Percentiles rank a stretch among this genome's conserved stretches.
phyloP scores from a whole-genome alignment of 2,329 filamentous ascomycete species.

The Aureobasidium pullulans region DNA sequence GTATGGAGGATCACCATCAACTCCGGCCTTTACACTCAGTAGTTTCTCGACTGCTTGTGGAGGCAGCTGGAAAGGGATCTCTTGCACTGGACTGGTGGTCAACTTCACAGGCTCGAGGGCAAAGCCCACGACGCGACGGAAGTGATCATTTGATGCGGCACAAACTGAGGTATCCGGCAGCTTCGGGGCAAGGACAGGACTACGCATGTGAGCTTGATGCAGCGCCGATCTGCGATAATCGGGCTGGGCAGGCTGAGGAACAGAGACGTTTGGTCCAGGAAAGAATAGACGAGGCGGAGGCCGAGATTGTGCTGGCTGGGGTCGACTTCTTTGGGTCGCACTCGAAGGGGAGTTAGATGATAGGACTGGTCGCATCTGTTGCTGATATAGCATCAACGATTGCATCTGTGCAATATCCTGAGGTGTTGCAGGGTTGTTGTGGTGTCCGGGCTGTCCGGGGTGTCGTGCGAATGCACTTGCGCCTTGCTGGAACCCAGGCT shows the following conservation, averaged over 20 bases:
- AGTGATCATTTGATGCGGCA: neutral
- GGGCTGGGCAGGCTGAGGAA: conserved; percentile 33
- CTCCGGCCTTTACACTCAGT: conserved; percentile 24
- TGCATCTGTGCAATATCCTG: neutral
- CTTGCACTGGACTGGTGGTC: conserved; percentile 29
- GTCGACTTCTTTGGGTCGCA: neutral
- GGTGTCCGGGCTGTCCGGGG: neutral
- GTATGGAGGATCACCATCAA: conserved; percentile 23
- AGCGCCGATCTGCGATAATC: conserved; percentile 43
- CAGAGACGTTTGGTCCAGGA: neutral
- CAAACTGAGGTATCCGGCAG: neutral
- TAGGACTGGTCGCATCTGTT: neutral
- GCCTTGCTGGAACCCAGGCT: neutral
- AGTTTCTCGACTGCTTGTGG: conserved; percentile 31
- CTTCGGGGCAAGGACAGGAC: conserved; percentile 36
- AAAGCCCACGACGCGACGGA: conserved; percentile 5
- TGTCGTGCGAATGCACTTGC: neutral
- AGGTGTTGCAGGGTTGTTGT: neutral
- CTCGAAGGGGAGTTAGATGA: neutral
- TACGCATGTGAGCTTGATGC: conserved; percentile 52
- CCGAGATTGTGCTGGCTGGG: neutral
- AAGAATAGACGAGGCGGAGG: neutral
- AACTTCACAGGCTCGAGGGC: neutral
- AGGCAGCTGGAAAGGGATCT: conserved; percentile 42
- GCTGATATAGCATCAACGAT: neutral